A percentile compares a stretch with the other conserved stretches of the same genome.
Conservation (phyloP, 2,329 filamentous ascomycete genomes). For the Alternaria sp. region DNA sequence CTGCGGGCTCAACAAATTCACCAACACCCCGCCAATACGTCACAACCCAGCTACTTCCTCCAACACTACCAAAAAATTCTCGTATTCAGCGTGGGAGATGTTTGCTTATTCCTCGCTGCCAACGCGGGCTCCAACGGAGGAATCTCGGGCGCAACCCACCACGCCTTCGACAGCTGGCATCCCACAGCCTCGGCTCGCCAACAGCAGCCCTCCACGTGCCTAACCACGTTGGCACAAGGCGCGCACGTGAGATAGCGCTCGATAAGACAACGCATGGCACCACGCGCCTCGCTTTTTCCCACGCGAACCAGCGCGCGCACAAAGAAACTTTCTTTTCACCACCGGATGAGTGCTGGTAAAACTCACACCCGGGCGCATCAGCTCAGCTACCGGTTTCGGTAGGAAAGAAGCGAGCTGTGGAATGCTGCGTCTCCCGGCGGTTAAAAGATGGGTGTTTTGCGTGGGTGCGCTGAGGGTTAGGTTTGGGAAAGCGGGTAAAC, state of each 20-base stretch:
- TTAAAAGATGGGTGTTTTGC: constrained; percentile 9
- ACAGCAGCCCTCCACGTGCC: background rate
- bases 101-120: background rate
- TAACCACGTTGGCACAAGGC: background rate
- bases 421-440: constrained; percentile 13
- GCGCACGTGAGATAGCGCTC: background rate
- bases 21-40: background rate
- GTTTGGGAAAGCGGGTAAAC: background rate
- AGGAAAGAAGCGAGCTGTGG: constrained; percentile 3
- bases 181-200: background rate
- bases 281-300: background rate
- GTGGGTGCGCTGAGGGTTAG: background rate
- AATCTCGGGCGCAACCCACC: background rate
- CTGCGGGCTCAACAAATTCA: background rate
- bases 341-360: constrained; percentile 8
- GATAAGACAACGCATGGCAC: background rate
- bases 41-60: background rate
- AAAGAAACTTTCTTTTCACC: background rate
- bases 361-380: background rate
- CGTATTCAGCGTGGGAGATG: background rate
- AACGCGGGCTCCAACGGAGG: background rate
- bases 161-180: background rate
- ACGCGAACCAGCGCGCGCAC: background rate
- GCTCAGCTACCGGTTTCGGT: constrained; percentile 6
- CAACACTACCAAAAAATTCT: background rate